phyloP scores from a whole-genome alignment of 371 early-diverging fungal species.

The Circinella umbellata region DNA sequence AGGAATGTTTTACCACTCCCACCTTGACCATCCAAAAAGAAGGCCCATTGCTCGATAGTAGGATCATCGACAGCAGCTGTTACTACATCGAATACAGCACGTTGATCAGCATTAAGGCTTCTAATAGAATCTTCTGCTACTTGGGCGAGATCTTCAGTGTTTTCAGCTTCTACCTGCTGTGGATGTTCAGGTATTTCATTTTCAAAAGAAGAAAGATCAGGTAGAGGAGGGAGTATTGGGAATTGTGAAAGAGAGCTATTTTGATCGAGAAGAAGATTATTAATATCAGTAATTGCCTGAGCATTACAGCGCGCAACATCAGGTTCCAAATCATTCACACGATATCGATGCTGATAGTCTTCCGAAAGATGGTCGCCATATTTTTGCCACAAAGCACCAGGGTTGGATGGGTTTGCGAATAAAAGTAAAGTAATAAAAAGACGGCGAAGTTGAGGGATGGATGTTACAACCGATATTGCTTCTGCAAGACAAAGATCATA shows the following conservation, averaged over 20 bases:
- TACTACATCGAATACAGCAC: conserved; percentile 13
- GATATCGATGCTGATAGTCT: conserved; percentile 9
- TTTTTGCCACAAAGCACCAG: conserved; percentile 8
- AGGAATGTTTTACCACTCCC: conserved; percentile 27
- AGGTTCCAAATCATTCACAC: background rate
- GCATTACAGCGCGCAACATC: conserved; percentile 8
- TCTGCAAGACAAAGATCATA: conserved; percentile 8
- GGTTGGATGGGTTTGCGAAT: conserved; percentile 12
- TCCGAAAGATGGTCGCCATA: background rate
- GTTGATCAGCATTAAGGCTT: conserved; percentile 8
- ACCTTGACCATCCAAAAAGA: conserved; percentile 25
- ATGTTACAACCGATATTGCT: conserved; percentile 5
- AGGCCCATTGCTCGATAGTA: conserved; percentile 1
- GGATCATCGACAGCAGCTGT: background rate
- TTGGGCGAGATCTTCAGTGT: too few relatives aligned
- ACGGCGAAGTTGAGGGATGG: background rate
- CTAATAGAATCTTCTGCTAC: too few relatives aligned
- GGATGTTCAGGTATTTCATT: too few relatives aligned
- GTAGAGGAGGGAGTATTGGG: background rate
- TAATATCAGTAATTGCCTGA: conserved; percentile 4
- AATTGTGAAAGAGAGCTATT: background rate
- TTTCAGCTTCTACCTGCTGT: too few relatives aligned
- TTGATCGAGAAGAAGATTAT: conserved; percentile 2
- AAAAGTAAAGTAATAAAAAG: conserved; percentile 8
- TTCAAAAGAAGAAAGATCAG: background rate